These are phyloP conservation scores for Pichia sp. DNA, from an alignment of 1,139 yeast species.

Conservation along the genomic window DNA sequence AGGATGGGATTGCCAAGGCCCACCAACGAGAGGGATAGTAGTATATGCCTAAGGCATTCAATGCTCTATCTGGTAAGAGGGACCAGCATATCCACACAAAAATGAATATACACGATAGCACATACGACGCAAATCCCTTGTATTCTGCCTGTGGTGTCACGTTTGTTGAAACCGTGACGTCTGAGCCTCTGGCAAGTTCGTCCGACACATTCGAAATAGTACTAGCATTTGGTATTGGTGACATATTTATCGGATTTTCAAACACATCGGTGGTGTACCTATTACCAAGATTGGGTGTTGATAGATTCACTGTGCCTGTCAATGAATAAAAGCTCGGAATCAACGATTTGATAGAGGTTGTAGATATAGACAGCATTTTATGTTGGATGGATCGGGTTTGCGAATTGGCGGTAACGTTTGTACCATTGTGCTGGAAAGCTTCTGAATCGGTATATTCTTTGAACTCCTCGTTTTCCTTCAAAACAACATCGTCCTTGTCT, in stretches of 20 bases:
- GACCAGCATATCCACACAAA: slow-evolving; percentile 63
- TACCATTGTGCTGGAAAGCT: no score
- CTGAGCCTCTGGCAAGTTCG: slow-evolving; percentile 64
- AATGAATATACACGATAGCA: slow-evolving; percentile 45
- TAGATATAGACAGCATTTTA: slow-evolving; percentile 22
- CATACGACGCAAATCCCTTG: slow-evolving; percentile 72
- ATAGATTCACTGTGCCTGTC: slow-evolving; percentile 11
- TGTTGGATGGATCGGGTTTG: slow-evolving; percentile 2
- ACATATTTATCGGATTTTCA: slow-evolving; percentile 2
- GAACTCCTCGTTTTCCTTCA: no score
- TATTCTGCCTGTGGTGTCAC: slow-evolving; percentile 69
- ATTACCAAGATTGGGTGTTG: slow-evolving; percentile 12
- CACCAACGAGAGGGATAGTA: slow-evolving; percentile 86
- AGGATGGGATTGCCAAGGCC: slow-evolving; percentile 72
- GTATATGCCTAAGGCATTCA: slow-evolving; percentile 49
- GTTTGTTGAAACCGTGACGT: slow-evolving; percentile 62
- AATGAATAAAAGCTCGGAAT: slow-evolving; percentile 21
- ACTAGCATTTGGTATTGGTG: neutral
- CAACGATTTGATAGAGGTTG: slow-evolving; percentile 23
- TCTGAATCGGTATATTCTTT: no score
- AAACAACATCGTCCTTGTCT: no score
- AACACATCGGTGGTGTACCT: neutral
- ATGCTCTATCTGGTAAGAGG: slow-evolving; percentile 46
- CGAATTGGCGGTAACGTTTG: no score
- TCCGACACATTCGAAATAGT: slow-evolving; percentile 28